phyloP scores from a whole-genome alignment of 371 early-diverging fungal species.

The Mucor circinelloides region DNA sequence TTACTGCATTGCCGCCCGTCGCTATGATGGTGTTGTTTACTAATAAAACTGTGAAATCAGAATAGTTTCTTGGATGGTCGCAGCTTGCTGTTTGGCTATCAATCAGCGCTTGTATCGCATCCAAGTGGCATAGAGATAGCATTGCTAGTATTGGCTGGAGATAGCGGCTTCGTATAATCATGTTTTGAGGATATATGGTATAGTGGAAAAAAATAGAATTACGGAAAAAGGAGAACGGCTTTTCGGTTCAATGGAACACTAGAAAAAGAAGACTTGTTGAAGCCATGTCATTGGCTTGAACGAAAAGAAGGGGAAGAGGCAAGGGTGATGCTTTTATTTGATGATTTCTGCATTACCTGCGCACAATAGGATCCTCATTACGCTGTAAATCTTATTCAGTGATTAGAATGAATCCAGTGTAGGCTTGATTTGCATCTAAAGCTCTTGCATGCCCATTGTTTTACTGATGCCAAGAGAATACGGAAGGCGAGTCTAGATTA shows the following conservation, averaged over 20 bases:
- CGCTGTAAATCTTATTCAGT: too few relatives aligned
- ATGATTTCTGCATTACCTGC: background rate
- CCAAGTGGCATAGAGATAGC: background rate
- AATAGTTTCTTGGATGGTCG: constrained; percentile 18
- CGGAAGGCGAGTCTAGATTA: too few relatives aligned
- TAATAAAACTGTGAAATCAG: constrained; percentile 18
- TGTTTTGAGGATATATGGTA: background rate
- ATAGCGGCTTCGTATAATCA: background rate
- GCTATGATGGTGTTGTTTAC: constrained; percentile 11
- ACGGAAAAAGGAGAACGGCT: background rate
- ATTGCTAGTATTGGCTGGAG: background rate
- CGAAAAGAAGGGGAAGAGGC: background rate
- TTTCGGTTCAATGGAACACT: background rate
- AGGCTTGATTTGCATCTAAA: too few relatives aligned
- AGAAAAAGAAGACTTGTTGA: background rate
- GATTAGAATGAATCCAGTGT: too few relatives aligned
- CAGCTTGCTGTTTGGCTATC: background rate
- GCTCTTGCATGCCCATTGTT: too few relatives aligned
- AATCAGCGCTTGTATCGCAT: background rate
- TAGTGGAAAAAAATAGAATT: background rate
- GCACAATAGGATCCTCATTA: too few relatives aligned
- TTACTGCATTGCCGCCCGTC: constrained; percentile 27
- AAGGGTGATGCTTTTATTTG: background rate
- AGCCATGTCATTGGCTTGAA: background rate
- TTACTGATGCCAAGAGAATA: too few relatives aligned